A percentile compares a stretch with the other conserved stretches of the same genome.
Evolutionary conservation across 495 filamentous ascomycete species (phyloP).

Genomic region (Parathielavia appendiculata): DNA sequence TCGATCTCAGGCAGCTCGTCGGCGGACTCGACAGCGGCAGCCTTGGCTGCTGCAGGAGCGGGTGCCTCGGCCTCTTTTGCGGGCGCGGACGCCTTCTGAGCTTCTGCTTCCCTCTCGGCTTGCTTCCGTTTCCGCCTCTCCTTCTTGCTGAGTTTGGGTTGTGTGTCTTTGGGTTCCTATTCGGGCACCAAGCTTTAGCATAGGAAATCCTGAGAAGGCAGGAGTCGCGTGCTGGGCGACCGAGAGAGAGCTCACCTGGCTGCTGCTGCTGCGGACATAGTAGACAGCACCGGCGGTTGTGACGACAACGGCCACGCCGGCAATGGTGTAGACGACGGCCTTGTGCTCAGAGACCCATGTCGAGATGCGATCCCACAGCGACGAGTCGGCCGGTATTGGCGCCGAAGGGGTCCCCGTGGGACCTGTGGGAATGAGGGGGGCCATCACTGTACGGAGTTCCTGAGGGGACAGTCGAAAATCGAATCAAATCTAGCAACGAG

Average conservation of each 20-base stretch:
- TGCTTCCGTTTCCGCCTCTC: constrained; percentile 65
- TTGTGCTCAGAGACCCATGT: constrained; percentile 95
- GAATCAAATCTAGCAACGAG: not conserved
- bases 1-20: constrained; percentile 84
- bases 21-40: constrained; percentile 56
- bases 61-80: constrained; percentile 20
- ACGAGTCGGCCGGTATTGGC: constrained; percentile 48
- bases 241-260: constrained; percentile 15
- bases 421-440: constrained; percentile 37
- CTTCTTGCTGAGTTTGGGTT: constrained; percentile 47
- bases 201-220: not conserved
- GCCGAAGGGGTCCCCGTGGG: constrained; percentile 36
- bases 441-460: constrained; percentile 29
- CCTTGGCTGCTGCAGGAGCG: constrained; percentile 33
- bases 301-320: constrained; percentile 85
- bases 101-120: constrained; percentile 57
- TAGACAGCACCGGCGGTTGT: constrained; percentile 87
- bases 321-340: constrained; percentile 89
- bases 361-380: constrained; percentile 82
- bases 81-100: constrained; percentile 35
- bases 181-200: not conserved
- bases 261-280: constrained; percentile 59
- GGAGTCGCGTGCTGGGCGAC: not conserved
- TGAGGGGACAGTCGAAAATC: constrained; percentile 1
- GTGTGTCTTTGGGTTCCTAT: constrained; percentile 30